Evolutionary conservation across 164 flowering plant species (phyloP), one percentile per base, ranked within the genome.

Genomic region (Dillenia turbinata): DNA sequence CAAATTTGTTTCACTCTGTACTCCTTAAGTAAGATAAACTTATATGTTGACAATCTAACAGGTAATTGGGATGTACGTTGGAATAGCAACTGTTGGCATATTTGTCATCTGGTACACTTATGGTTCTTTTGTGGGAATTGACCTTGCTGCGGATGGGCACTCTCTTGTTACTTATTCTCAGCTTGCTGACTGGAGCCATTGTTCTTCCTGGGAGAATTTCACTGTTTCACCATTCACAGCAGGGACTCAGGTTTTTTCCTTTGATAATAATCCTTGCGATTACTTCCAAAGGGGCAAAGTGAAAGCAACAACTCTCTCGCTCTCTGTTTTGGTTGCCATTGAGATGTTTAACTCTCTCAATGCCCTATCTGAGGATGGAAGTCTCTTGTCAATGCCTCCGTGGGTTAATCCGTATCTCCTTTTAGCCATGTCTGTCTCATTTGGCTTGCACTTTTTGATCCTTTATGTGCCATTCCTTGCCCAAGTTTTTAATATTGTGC

Each of bases 331-430:
- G 72, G 88, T 84, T 1, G 84, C 84, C 50, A 83, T 83, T 52
- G 88, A 83, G 66, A 81, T 81, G 88, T 83, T 83, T 72, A 83
- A 83, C 56, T 81, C 85, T 3, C 79, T 83, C 0, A 83, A 83
- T 54, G 88, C 88, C 54, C 77, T 83, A 1, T 83, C 88, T 0
- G 88, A 83, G 67, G 85, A 83, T 54, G 69, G 72, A 33, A 81
- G 88, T 54, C 80, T 84, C 11, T 10, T 81, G 50, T 48, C 75
- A 16, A 84, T 84, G 88, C 88, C 85, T 14, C 88, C 88, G 3
- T 84, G 88, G 88, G 81, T 77, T 44, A 84, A 84, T 69, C 88
- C 88, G 0, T 79, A 78, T 77, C 83, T 84, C 40, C 83, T 84
- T 45, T 2, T 84, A 55, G 88, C 88, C 10, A 84, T 84, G 88